These are phyloP conservation scores for Parmelia sp. DNA, from an alignment of 495 filamentous ascomycete species.

Conservation along the genomic window DNA sequence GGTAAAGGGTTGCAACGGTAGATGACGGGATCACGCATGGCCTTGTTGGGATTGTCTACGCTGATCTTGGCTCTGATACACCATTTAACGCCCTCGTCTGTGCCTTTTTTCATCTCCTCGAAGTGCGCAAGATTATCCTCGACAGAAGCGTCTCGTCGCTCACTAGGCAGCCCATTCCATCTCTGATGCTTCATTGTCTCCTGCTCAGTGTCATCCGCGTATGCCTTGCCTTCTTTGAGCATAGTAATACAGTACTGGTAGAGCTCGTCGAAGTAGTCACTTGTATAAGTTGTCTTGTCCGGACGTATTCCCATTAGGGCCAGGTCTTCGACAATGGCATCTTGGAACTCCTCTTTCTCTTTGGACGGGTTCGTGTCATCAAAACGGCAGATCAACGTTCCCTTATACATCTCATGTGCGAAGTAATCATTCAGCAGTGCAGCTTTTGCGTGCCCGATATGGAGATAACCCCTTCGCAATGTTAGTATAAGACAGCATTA, in stretches of 20 bases:
- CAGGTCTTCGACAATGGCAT: constrained; percentile 81
- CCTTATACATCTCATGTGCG: constrained; percentile 80
- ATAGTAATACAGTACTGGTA: constrained; percentile 70
- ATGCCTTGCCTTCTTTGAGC: constrained; percentile 79
- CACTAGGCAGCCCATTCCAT: constrained; percentile 66
- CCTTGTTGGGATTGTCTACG: constrained; percentile 40
- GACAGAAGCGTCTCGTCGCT: constrained; percentile 64
- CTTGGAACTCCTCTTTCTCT: constrained; percentile 87
- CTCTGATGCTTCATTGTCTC: constrained; percentile 78
- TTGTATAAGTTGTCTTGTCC: constrained; percentile 71
- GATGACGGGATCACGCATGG: constrained; percentile 85
- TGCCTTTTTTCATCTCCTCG: constrained; percentile 82
- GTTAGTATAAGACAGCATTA: constrained; percentile 11
- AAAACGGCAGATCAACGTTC: constrained; percentile 74
- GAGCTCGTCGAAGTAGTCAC: constrained; percentile 85
- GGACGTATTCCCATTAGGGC: constrained; percentile 79
- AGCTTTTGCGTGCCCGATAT: constrained; percentile 91
- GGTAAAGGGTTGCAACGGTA: constrained; percentile 74
- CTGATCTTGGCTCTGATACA: constrained; percentile 89
- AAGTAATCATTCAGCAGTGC: constrained; percentile 92
- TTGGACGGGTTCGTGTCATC: constrained; percentile 94
- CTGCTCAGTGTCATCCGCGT: constrained; percentile 84
- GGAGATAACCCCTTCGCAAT: constrained; percentile 64
- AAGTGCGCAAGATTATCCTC: constrained; percentile 77
- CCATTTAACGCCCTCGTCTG: constrained; percentile 66